Percentiles rank a stretch among this genome's conserved stretches.
Evolutionary conservation across 768 basidiomycete genomes (phyloP).

Genomic region (Brasilioporus rufonigricans): DNA sequence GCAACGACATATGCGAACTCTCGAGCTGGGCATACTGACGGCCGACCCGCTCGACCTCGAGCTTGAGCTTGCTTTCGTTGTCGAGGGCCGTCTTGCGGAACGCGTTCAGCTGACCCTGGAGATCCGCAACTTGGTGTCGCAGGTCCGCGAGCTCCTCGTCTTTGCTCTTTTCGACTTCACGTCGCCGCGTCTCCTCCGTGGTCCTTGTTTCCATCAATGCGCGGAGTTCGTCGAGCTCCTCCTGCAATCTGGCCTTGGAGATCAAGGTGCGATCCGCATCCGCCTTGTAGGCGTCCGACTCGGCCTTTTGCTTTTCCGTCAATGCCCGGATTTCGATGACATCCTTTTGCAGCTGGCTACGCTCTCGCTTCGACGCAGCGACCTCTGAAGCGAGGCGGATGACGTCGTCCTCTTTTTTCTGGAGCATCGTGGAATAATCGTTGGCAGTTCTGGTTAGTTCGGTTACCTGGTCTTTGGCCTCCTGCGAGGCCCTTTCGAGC

Average conservation of each 20-base stretch:
- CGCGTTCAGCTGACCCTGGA: slow-evolving; percentile 68
- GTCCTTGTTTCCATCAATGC: slow-evolving; percentile 81
- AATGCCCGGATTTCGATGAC: slow-evolving; percentile 68
- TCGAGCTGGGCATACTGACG: slow-evolving; percentile 61
- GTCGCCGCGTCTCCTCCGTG: slow-evolving; percentile 79
- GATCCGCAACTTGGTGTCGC: slow-evolving; percentile 54
- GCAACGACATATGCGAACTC: slow-evolving; percentile 61
- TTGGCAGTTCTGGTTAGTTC: slow-evolving; percentile 75
- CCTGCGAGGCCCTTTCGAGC: slow-evolving; percentile 66
- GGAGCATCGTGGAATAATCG: slow-evolving; percentile 72
- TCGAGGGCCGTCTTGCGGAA: slow-evolving; percentile 61
- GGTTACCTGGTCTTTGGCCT: slow-evolving; percentile 71
- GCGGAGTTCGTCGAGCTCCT: slow-evolving; percentile 84
- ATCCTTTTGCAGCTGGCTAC: slow-evolving; percentile 52
- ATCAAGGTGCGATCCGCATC: slow-evolving; percentile 45
- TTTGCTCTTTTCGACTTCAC: slow-evolving; percentile 83
- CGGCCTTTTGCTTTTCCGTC: slow-evolving; percentile 60
- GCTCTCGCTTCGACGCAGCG: slow-evolving; percentile 52
- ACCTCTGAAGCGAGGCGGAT: slow-evolving; percentile 51
- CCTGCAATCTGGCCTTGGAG: slow-evolving; percentile 62
- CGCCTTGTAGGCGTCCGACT: slow-evolving; percentile 58
- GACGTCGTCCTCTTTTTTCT: slow-evolving; percentile 76
- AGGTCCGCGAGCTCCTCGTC: slow-evolving; percentile 80
- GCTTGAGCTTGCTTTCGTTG: slow-evolving; percentile 67
- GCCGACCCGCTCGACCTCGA: slow-evolving; percentile 65